These are phyloP conservation scores for Carex myosuroides DNA, from an alignment of 176 grass and related monocot species.

Conservation along the genomic window DNA sequence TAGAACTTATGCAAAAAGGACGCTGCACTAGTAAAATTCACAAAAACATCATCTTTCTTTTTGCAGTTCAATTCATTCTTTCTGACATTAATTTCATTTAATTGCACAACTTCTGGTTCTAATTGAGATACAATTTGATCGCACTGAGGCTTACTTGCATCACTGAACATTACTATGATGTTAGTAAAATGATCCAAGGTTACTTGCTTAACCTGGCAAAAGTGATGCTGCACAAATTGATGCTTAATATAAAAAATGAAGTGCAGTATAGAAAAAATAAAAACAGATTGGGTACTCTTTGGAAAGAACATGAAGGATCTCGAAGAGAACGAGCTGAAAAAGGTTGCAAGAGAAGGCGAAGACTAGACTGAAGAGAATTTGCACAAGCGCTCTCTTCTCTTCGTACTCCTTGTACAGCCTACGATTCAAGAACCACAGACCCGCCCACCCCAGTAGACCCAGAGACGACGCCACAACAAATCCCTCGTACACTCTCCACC, in stretches of 20 bases:
- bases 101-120: neutral
- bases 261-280: neutral
- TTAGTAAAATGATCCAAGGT: neutral
- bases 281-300: slow-evolving; percentile 37
- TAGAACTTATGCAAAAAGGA: too few species aligned
- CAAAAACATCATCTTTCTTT: too few species aligned
- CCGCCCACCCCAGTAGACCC: slow-evolving; percentile 77
- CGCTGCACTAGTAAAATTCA: too few species aligned
- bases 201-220: neutral
- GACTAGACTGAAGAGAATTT: slow-evolving; percentile 99
- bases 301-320: slow-evolving; percentile 95
- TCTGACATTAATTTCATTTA: neutral
- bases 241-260: neutral
- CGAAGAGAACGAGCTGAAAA: slow-evolving; percentile 97
- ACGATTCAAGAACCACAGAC: slow-evolving; percentile 95
- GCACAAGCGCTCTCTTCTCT: slow-evolving; percentile 88
- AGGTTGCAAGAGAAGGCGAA: slow-evolving; percentile 99
- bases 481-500: slow-evolving; percentile 64
- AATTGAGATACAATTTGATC: neutral
- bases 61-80: neutral
- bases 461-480: slow-evolving; percentile 62
- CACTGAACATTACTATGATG: neutral
- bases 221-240: neutral
- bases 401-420: slow-evolving; percentile 99
- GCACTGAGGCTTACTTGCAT: neutral